Percentiles rank a stretch among this genome's conserved stretches.
phyloP scores from a whole-genome alignment of 805 yeast species.

The Candida golubevii region DNA sequence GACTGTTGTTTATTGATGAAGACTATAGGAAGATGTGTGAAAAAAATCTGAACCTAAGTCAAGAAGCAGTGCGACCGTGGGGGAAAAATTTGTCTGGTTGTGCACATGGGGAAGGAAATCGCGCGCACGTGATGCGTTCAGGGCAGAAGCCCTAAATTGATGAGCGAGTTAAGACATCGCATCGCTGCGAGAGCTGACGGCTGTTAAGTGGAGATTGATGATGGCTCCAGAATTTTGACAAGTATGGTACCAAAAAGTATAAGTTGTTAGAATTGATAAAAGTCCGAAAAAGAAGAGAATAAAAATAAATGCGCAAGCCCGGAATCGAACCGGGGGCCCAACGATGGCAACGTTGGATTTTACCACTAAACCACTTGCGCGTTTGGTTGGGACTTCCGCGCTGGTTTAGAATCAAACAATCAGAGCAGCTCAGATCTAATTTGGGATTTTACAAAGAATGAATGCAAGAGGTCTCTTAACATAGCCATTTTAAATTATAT shows the following conservation, averaged over 20 bases:
- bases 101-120: constrained; percentile 7
- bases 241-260: neutral
- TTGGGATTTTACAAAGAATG: neutral
- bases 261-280: too few relatives aligned
- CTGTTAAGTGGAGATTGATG: neutral
- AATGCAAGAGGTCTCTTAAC: too few relatives aligned
- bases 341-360: constrained; percentile 21
- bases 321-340: constrained; percentile 22
- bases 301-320: constrained; percentile 16
- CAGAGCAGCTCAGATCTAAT: neutral
- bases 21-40: constrained; percentile 14
- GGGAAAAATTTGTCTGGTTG: constrained; percentile 13
- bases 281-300: neutral
- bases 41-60: constrained; percentile 13
- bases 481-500: too few relatives aligned
- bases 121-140: constrained; percentile 10
- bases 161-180: neutral
- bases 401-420: neutral
- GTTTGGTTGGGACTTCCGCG: neutral
- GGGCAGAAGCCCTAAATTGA: constrained; percentile 15
- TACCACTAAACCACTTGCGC: constrained; percentile 23
- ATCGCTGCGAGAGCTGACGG: neutral
- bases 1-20: constrained; percentile 34
- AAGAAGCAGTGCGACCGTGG: constrained; percentile 14
- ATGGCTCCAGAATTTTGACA: neutral